Evolutionary conservation across 768 basidiomycete genomes (phyloP).

Genomic region (Kwoniella dendrophila): DNA sequence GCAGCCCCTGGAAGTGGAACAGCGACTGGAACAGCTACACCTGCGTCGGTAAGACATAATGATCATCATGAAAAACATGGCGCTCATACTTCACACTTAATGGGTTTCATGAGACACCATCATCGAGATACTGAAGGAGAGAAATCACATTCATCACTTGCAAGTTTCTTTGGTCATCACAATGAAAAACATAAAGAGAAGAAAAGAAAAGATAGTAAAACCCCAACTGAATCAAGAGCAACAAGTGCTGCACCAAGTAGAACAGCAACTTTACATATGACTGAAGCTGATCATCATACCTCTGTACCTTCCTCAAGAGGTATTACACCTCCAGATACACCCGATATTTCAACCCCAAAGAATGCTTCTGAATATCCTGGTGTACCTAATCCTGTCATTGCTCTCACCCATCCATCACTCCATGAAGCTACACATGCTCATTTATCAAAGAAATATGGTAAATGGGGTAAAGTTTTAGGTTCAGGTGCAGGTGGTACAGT

Average conservation of each 20-base stretch:
- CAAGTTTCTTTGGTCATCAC: conserved; percentile 54
- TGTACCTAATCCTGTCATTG: conserved; percentile 52
- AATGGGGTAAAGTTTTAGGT: conserved; percentile 94
- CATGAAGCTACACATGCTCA: conserved; percentile 61
- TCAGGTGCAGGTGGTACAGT: conserved; percentile 99
- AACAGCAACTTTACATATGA: conserved; percentile 28
- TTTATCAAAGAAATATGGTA: conserved; percentile 97
- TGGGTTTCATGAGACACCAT: conserved; percentile 55
- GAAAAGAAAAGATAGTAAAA: conserved; percentile 37
- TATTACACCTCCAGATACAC: conserved; percentile 29
- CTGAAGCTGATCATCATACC: conserved; percentile 24
- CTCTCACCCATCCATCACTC: conserved; percentile 54
- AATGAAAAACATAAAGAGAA: conserved; percentile 48
- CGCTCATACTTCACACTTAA: conserved; percentile 43
- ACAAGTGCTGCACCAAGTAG: conserved; percentile 39
- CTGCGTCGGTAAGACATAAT: conserved; percentile 16
- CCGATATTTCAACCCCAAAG: conserved; percentile 47
- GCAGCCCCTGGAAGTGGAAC: conserved; percentile 20
- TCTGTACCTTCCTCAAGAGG: conserved; percentile 21
- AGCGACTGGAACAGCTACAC: conserved; percentile 22
- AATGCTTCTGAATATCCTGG: conserved; percentile 48
- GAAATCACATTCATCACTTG: conserved; percentile 50
- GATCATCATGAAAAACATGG: conserved; percentile 42
- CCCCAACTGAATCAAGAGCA: conserved; percentile 38
- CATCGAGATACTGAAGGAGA: conserved; percentile 53